Evolutionary conservation across 1,284 basidiomycete species (phyloP), one percentile per base, ranked within the genome.

Genomic region (Heterobasidion occidentale): DNA sequence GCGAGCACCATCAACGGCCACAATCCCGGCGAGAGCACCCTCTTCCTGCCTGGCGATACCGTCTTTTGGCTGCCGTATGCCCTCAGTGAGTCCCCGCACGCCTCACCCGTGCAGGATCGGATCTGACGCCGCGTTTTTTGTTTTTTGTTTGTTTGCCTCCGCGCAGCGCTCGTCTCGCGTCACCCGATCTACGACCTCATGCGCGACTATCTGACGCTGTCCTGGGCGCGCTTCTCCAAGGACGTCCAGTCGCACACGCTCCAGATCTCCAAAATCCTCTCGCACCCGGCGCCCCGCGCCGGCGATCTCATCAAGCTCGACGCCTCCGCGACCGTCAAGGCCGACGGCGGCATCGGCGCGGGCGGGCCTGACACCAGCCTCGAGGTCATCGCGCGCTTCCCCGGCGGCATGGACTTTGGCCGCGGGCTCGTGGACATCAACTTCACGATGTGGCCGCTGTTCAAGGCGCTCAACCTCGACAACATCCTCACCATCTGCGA

Each of bases 381-480:
- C 42, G 89, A 92, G 68, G 90, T 92, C 58, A 86, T 92, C 49
- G 88, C 90, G 27, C 83, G 89, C 53, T 92, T 92, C 73, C 89
- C 89, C 34, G 89, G 89, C 38, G 90, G 90, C 15, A 77, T 92
- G 49, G 89, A 92, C 69, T 92, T 92, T 65, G 89, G 90, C 19
- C 79, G 84, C 53, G 90, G 89, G 6, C 73, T 92, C 53, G 89
- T 92, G 34, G 89, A 92, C 63, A 88, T 90, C 64, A 92, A 92
- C 69, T 95, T 96, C 68, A 93, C 94, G 51, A 92, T 97, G 84
- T 98, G 94, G 94, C 95, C 95, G 0, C 69, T 98, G 55, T 98
- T 98, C 81, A 92, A 96, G 69, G 90, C 90, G 61, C 73, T 98
- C 58, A 94, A 94, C 64, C 82, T 98, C 58, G 95, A 97, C 69